These are phyloP conservation scores for Dicorynia guianensis DNA, from an alignment of 306 rosid species.

Conservation along the genomic window DNA sequence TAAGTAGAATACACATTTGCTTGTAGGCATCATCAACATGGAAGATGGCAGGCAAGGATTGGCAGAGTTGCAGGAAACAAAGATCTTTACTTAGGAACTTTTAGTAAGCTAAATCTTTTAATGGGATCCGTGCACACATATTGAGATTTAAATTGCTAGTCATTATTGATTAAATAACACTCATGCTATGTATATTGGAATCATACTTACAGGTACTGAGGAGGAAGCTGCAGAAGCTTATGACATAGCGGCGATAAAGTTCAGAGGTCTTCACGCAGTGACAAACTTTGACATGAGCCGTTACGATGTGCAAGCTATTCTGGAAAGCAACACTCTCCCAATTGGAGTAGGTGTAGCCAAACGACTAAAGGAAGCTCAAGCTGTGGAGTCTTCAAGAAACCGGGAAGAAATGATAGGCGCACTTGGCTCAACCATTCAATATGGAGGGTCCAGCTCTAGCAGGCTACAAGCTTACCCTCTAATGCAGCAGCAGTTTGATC, in stretches of 20 bases:
- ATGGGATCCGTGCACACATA: background rate
- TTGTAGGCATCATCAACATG: slow-evolving; percentile 76
- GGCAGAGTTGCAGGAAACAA: slow-evolving; percentile 85
- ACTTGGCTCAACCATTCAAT: slow-evolving; percentile 53
- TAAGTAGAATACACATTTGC: slow-evolving; percentile 2
- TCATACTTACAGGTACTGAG: slow-evolving; percentile 56
- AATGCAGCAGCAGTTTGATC: slow-evolving; percentile 47
- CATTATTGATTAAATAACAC: too few relatives aligned
- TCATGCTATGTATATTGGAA: background rate
- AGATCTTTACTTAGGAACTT: slow-evolving; percentile 82
- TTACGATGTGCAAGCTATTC: slow-evolving; percentile 71
- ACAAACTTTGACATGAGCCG: slow-evolving; percentile 82
- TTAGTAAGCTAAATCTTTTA: slow-evolving; percentile 51
- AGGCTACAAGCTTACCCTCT: slow-evolving; percentile 52
- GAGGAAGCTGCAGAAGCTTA: slow-evolving; percentile 87
- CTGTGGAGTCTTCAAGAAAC: slow-evolving; percentile 64
- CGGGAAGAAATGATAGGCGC: slow-evolving; percentile 68
- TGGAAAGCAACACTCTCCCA: slow-evolving; percentile 74
- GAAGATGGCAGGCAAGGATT: slow-evolving; percentile 87
- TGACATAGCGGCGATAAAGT: slow-evolving; percentile 78
- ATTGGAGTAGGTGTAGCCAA: slow-evolving; percentile 79
- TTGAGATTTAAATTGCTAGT: background rate
- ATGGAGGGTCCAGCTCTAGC: slow-evolving; percentile 41
- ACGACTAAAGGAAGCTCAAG: slow-evolving; percentile 69
- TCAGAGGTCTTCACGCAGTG: slow-evolving; percentile 71